Base-by-base conservation (phyloP, 768 basidiomycete species). In the Tylopilus vinaceipallidus region DNA sequence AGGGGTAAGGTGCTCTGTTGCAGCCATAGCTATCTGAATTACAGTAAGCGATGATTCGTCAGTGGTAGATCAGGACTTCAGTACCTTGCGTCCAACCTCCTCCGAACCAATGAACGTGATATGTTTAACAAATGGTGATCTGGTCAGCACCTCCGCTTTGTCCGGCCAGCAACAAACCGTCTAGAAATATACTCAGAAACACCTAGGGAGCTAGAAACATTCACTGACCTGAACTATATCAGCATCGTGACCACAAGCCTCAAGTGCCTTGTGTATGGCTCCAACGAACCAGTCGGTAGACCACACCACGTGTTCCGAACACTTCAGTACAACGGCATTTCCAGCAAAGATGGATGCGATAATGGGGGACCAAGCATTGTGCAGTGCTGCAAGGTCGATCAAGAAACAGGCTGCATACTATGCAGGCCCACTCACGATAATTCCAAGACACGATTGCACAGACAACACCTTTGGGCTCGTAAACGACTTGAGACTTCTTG, bases 391-490 rank as follows among this genome's bases (percentile, higher is more conserved):
- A 41, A 29, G n/a, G 27, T 35, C 11, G n/a, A 27, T 45, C 54
- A 17, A 39, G 41, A 45, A 40, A 48, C 23, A 26, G 11, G 4
- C 23, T 14, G 4, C 9, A 12, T 11, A 12, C 13, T 27, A 8
- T 19, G 17, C 26, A n/a, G 36, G 67, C 27, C 22, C 10, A 58
- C 79, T 42, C 61, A 93, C 91, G 91, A 65, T 94, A 94, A 59
- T 93, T 94, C 91, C 94, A 98, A 0, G 92, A 95, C 4, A 98
- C 93, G 50, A 95, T 86, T 3, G 84, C 97, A 39, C 89, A 85
- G 13, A 97, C 90, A 1, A 95, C 89, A 22, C 97, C 97, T 17
- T 93, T 78, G 19, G 95, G 95, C 55, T 97, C 91, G 62, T 91
- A 95, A 59, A 89, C 68, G 19, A 95, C 84, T 60, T 84, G 75